Evolutionary conservation across 2,329 filamentous ascomycete genomes (phyloP).

Genomic region (Apiospora rasikravindrae): DNA sequence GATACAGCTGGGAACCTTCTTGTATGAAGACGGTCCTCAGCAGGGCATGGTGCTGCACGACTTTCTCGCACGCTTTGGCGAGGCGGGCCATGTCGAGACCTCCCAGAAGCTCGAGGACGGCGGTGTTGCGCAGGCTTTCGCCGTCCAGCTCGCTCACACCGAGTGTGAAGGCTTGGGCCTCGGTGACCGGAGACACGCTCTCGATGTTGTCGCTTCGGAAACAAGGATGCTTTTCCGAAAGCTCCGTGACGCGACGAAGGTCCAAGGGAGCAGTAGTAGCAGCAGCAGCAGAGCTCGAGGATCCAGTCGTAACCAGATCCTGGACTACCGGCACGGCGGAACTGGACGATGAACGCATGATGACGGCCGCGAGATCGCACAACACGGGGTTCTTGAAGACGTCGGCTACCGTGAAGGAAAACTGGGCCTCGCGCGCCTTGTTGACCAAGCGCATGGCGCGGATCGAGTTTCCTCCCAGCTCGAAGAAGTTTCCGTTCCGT

Average conservation of each 20-base stretch:
- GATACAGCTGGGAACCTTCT: not conserved
- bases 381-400: not conserved
- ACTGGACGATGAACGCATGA: not conserved
- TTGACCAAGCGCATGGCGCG: not conserved
- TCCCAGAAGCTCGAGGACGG: not conserved
- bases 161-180: not conserved
- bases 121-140: not conserved
- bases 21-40: not conserved
- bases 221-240: not conserved
- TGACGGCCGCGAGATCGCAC: not conserved
- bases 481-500: not conserved
- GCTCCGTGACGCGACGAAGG: not conserved
- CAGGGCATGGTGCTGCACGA: conserved; percentile 1
- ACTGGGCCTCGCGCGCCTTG: not conserved
- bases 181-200: not conserved
- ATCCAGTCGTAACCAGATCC: not conserved
- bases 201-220: not conserved
- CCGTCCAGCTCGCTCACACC: not conserved
- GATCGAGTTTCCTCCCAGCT: not conserved
- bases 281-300: no score
- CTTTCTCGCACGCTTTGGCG: not conserved
- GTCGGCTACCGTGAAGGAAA: not conserved
- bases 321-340: not conserved
- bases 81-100: not conserved
- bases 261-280: not conserved